A percentile compares a stretch with the other conserved stretches of the same genome.
Conservation (phyloP, 2,329 filamentous ascomycete genomes). For the Trichoderma guizhouense region DNA sequence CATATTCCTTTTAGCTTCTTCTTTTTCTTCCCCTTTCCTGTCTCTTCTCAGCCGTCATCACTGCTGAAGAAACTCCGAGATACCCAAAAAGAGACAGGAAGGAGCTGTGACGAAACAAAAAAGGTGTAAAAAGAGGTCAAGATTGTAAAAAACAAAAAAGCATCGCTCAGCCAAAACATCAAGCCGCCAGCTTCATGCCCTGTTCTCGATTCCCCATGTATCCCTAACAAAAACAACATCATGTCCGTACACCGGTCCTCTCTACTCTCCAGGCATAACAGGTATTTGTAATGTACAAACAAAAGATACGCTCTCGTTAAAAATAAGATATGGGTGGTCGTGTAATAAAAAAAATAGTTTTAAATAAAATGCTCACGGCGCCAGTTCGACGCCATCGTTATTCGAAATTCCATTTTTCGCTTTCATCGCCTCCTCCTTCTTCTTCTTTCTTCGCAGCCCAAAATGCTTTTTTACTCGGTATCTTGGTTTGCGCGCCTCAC, state of each 20-base stretch:
- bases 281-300: constrained; percentile 17
- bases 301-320: constrained; percentile 18
- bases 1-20: not conserved
- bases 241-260: constrained; percentile 12
- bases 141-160: not conserved
- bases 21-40: not conserved
- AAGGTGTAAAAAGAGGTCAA: not conserved
- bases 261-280: constrained; percentile 14
- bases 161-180: not conserved
- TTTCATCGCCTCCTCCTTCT: not conserved
- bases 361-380: not conserved
- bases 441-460: not conserved
- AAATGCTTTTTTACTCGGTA: constrained; percentile 24
- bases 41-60: not conserved
- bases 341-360: not conserved
- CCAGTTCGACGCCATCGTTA: not conserved
- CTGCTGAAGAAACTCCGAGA: not conserved
- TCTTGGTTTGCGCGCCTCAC: constrained; percentile 43
- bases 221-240: not conserved
- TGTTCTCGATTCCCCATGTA: not conserved
- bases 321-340: not conserved
- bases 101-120: not conserved
- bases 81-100: constrained; percentile 1
- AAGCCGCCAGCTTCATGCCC: not conserved
- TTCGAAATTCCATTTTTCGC: not conserved